Percentiles rank a stretch among this genome's conserved stretches.
Conservation (phyloP, 2,329 filamentous ascomycete species). For the Stagonosporopsis rhizophila region DNA sequence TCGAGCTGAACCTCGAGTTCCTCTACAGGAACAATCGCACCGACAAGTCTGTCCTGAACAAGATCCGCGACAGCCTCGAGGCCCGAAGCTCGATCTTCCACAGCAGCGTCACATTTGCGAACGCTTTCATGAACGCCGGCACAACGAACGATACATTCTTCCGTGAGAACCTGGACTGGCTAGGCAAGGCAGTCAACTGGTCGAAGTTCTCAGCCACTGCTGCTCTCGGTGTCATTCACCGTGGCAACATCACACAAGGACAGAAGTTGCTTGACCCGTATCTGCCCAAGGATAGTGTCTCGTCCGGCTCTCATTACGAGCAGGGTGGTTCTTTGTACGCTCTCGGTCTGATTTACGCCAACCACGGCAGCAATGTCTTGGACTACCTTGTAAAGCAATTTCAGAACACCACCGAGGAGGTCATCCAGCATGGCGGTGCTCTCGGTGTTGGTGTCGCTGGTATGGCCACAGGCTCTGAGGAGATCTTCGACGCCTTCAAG, state of each 20-base stretch:
- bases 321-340: conserved; percentile 96
- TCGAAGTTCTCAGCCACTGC: conserved; percentile 98
- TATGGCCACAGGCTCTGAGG: conserved; percentile 92
- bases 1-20: conserved; percentile 94
- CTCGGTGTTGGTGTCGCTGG: conserved; percentile 94
- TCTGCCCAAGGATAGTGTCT: conserved; percentile 78
- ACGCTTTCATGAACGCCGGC: conserved; percentile 98
- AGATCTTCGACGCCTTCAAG: conserved; percentile 90
- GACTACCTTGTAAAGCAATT: conserved; percentile 81
- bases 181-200: conserved; percentile 99
- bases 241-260: conserved; percentile 91
- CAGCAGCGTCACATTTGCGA: conserved; percentile 94
- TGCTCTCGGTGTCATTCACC: conserved; percentile 93
- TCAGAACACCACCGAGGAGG: conserved; percentile 79
- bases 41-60: conserved; percentile 91
- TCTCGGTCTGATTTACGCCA: conserved; percentile 94
- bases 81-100: conserved; percentile 98
- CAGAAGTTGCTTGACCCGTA: conserved; percentile 95
- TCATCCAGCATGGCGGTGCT: conserved; percentile 95
- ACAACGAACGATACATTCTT: conserved; percentile 99
- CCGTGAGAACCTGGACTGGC: conserved; percentile 95
- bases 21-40: conserved; percentile 94
- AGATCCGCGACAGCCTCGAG: conserved; percentile 93
- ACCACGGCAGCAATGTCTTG: conserved; percentile 90
- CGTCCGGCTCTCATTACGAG: conserved; percentile 85